Evolutionary conservation across 805 yeast species (phyloP).

Genomic region (Metschnikowia matae): DNA sequence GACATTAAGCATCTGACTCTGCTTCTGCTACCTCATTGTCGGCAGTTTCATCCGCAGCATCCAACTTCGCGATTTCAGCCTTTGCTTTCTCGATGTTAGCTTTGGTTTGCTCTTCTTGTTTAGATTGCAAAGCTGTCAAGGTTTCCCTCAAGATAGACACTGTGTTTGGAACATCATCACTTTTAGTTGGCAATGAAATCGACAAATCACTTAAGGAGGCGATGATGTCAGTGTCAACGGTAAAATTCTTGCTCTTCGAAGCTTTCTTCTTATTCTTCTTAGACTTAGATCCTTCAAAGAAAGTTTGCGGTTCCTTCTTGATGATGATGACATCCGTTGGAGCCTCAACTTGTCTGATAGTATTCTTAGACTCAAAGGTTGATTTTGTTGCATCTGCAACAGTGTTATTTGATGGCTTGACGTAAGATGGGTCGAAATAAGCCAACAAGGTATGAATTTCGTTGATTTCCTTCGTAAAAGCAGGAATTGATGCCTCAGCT

Average conservation of each 20-base stretch:
- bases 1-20: neutral
- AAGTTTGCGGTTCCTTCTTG: conserved; percentile 58
- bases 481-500: conserved; percentile 75
- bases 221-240: conserved; percentile 76
- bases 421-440: conserved; percentile 76
- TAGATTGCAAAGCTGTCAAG: conserved; percentile 58
- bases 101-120: conserved; percentile 79
- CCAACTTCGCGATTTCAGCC: conserved; percentile 67
- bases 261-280: conserved; percentile 46
- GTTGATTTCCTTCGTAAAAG: conserved; percentile 74
- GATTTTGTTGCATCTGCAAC: conserved; percentile 24
- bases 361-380: conserved; percentile 20
- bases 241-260: conserved; percentile 52
- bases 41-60: conserved; percentile 36
- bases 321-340: conserved; percentile 63
- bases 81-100: conserved; percentile 72
- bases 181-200: conserved; percentile 71
- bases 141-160: conserved; percentile 68
- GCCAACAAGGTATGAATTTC: conserved; percentile 68
- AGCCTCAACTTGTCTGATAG: conserved; percentile 51
- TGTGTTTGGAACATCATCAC: conserved; percentile 65
- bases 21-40: conserved; percentile 35
- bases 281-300: conserved; percentile 45
- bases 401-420: conserved; percentile 45
- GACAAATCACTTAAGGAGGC: conserved; percentile 72